Evolutionary conservation across 106 monocot genomes (phyloP), one percentile per base, ranked within the genome.

Genomic region (Apostasia ramifera): DNA sequence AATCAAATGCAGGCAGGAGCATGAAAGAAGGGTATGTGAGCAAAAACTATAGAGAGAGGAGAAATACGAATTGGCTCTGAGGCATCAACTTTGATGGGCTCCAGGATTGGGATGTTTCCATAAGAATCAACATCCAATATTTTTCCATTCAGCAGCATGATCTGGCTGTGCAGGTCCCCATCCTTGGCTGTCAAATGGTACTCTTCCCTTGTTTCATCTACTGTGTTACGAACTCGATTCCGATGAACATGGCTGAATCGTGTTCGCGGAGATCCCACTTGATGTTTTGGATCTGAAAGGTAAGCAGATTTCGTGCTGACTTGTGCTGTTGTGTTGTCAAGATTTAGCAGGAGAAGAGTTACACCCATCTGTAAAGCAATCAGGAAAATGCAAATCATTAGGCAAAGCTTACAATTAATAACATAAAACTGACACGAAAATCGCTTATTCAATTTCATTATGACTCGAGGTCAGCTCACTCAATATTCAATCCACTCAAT

Each of bases 151-250:
- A 95, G 80, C 56, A 91, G 61, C 88, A 95, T 76, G 4, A 74
- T 89, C 54, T 86, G 91, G 76, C 95, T 95, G 3, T 95, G 91
- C 69, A 95, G 47, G 61, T 84, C 55, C 5, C 84, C 82, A 65
- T 84, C 78, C 45, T 86, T 83, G 6, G 91, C 73, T 11, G 95
- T 92, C 13, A 95, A 75, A 61, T 98, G 98, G 76, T 98, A 98
- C 47, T 98, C 98, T 55, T 93, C 92, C 81, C 98, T 90, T 8
- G 60, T 70, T 43, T 57, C 70, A 37, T 60, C 77, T 3, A 11
- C 39, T 0, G 40, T 53, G 14, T 78, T 76, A 44, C 41, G 11
- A 13, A 44, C 6, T 14, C 58, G 10, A 42, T 57, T 5, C 13
- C 59, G n/a, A 42, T 53, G 75, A 6, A 74, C 43, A 66, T 63